phyloP scores from a whole-genome alignment of 805 yeast genomes.

The Ogataea glucozyma region DNA sequence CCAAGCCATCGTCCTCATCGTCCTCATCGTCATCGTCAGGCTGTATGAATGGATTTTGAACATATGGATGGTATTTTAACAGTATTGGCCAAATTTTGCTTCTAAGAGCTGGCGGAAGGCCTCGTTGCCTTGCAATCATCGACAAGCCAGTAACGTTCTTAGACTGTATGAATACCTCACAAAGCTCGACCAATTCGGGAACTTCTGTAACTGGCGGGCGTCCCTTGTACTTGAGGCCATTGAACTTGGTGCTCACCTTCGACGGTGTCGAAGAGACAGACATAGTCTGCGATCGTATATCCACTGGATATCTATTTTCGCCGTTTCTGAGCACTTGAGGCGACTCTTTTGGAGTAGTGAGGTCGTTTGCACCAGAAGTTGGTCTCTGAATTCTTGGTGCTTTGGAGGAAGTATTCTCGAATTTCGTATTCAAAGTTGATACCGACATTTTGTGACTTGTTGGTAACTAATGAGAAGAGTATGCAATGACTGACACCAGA shows the following conservation, averaged over 20 bases:
- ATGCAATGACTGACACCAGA: too few species aligned
- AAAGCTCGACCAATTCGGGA: slow-evolving; percentile 53
- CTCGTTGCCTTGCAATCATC: slow-evolving; percentile 74
- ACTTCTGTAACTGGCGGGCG: slow-evolving; percentile 47
- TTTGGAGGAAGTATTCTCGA: slow-evolving; percentile 3
- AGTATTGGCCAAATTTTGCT: slow-evolving; percentile 83
- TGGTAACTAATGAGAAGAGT: too few species aligned
- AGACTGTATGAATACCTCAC: slow-evolving; percentile 54
- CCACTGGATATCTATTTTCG: background rate
- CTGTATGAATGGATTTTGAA: slow-evolving; percentile 67
- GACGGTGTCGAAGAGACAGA: slow-evolving; percentile 13
- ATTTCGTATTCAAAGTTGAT: slow-evolving; percentile 3
- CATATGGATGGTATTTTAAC: slow-evolving; percentile 82
- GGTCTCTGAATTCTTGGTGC: background rate
- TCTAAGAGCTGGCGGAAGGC: slow-evolving; percentile 81
- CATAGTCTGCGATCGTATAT: slow-evolving; percentile 9
- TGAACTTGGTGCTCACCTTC: slow-evolving; percentile 21
- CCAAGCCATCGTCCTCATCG: slow-evolving; percentile 30
- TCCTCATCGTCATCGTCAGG: slow-evolving; percentile 52
- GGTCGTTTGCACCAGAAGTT: background rate
- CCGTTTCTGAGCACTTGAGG: background rate
- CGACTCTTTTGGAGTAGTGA: background rate
- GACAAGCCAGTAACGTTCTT: slow-evolving; percentile 78
- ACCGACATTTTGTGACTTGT: slow-evolving; percentile 3
- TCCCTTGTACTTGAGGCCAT: slow-evolving; percentile 32